phyloP scores from a whole-genome alignment of 192 early-diverging fungal species.

The Backusella liffmaniae region DNA sequence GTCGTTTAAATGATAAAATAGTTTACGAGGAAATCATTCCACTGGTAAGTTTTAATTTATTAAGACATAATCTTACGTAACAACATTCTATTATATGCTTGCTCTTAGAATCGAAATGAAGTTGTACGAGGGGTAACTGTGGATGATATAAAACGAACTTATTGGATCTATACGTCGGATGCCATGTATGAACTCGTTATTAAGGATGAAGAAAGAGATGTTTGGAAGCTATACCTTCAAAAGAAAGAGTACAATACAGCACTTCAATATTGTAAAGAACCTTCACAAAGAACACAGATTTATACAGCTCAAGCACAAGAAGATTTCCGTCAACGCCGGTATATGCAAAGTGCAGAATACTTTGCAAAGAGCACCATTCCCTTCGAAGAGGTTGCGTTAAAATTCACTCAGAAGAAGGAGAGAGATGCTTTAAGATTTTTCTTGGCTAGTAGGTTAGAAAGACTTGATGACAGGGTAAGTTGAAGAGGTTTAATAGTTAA shows the following conservation, averaged over 20 bases:
- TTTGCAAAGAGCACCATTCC: slow-evolving; percentile 77
- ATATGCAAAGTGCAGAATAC: slow-evolving; percentile 75
- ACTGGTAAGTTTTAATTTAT: slow-evolving; percentile 47
- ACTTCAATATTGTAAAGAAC: slow-evolving; percentile 72
- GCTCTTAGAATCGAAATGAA: slow-evolving; percentile 28
- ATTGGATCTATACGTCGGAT: slow-evolving; percentile 86
- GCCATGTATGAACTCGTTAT: slow-evolving; percentile 88
- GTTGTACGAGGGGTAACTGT: slow-evolving; percentile 62
- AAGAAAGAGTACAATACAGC: slow-evolving; percentile 81
- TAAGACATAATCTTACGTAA: neutral
- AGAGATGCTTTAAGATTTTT: slow-evolving; percentile 74
- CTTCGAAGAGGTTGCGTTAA: slow-evolving; percentile 89
- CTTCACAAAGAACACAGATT: slow-evolving; percentile 69
- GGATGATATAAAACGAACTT: slow-evolving; percentile 79
- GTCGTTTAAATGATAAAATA: slow-evolving; percentile 75
- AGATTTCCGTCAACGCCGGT: slow-evolving; percentile 75
- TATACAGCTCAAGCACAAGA: slow-evolving; percentile 85
- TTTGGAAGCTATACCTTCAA: slow-evolving; percentile 88
- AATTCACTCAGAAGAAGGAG: slow-evolving; percentile 76
- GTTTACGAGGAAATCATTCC: slow-evolving; percentile 79
- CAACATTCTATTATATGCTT: neutral
- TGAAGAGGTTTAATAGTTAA: neutral
- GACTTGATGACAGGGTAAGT: slow-evolving; percentile 58
- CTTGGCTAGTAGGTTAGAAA: slow-evolving; percentile 71
- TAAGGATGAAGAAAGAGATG: slow-evolving; percentile 88